Conservation (phyloP, 768 basidiomycete genomes). For the Tricholoma flavovirens region DNA sequence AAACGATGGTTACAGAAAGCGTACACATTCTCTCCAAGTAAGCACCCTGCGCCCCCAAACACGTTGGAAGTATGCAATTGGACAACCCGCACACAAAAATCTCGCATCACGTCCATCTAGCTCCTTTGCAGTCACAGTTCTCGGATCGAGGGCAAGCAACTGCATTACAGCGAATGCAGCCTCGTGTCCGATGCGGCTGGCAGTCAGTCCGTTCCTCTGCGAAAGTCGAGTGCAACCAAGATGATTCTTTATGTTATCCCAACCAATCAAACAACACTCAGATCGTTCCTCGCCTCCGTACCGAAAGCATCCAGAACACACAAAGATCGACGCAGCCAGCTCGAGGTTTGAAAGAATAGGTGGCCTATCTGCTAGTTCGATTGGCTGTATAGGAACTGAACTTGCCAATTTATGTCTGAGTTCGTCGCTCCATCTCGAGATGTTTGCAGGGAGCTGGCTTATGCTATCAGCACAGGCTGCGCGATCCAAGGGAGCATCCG, state of each 20-base stretch:
- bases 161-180: background rate
- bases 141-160: background rate
- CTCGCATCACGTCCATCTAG: background rate
- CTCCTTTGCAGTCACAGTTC: background rate
- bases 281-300: no score
- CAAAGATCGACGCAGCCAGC: background rate
- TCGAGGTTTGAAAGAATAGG: background rate
- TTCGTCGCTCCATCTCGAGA: background rate
- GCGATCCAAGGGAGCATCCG: background rate
- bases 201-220: background rate
- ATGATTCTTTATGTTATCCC: background rate
- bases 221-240: background rate
- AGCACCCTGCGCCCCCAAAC: background rate
- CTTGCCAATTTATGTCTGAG: background rate
- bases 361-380: background rate
- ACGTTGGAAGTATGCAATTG: background rate
- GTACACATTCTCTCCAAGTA: conserved; percentile 2
- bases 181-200: background rate
- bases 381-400: background rate
- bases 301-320: background rate
- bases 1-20: background rate
- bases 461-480: background rate
- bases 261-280: background rate
- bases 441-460: background rate
- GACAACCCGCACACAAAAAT: background rate